Evolutionary conservation across 179 eudicot genomes (phyloP), one percentile per base, ranked within the genome.

Genomic region (Vitellaria paradoxa): DNA sequence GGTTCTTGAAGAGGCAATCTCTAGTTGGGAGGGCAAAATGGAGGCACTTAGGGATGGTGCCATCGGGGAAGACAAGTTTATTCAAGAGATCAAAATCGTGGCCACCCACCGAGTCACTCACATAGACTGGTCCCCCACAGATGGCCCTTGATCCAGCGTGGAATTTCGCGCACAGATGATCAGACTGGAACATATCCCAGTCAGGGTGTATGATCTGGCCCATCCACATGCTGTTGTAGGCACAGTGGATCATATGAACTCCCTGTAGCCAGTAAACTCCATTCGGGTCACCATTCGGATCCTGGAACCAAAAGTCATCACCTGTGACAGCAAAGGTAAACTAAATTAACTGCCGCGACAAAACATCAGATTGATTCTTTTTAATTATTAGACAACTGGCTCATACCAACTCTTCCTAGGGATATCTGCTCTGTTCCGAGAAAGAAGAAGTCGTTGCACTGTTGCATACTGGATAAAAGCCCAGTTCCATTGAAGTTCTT

Each of bases 221-320:
- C 94, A 91, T 89, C 92, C 94, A 91, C 76, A 91, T 53, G 78
- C 94, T 91, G 84, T 89, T 91, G 80, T 87, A 91, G 62, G 92
- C 85, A 72, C 94, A 89, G 73, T 91, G 92, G 65, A 91, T 78
- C 94, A 91, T 87, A 65, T 89, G 94, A 23, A 87, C 86, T 13
- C 94, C 94, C 73, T 91, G 94, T 53, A 91, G 75, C 94, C 94
- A 91, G 66, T 80, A 86, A 45, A 81, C 90, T 53, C 94, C 94
- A 61, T 79, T 79, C 49, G 90, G 91, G 65, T 91, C 94, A 7
- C 92, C 94, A 63, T 78, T 79, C 5, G 92, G 91, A 42, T 87
- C 91, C 79, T 86, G 82, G 73, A 76, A 82, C 92, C 92, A 89
- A 75, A 91, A 91, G 37, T 89, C 94, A 80, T 91, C 94, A 26